A percentile compares a stretch with the other conserved stretches of the same genome.
Conservation (phyloP, 768 basidiomycete genomes). For the Phaeotremella skinneri region DNA sequence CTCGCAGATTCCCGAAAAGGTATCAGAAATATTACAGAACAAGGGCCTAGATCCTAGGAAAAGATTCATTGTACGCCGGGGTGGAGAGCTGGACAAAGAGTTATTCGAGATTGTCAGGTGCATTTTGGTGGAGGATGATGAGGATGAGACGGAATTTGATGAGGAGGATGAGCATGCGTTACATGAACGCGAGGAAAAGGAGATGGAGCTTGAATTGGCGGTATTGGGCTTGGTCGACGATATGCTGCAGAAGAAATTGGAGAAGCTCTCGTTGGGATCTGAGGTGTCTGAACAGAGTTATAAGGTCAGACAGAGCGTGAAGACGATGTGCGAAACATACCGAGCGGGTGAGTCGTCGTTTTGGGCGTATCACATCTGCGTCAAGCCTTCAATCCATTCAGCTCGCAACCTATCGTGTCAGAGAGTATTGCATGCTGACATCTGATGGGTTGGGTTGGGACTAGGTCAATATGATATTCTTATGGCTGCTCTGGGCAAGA, state of each 20-base stretch:
- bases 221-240: constrained; percentile 64
- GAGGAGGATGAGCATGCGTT: constrained; percentile 39
- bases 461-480: constrained; percentile 44
- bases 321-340: constrained; percentile 66
- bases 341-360: constrained; percentile 58
- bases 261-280: constrained; percentile 21
- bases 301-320: constrained; percentile 60
- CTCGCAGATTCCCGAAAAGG: constrained; percentile 49
- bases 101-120: constrained; percentile 50
- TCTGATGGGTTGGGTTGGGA: too few relatives aligned
- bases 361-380: neutral
- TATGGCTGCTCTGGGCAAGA: constrained; percentile 26
- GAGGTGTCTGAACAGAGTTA: neutral
- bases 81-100: constrained; percentile 40
- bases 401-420: too few relatives aligned
- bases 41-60: constrained; percentile 59
- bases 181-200: constrained; percentile 35
- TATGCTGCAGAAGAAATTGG: constrained; percentile 59
- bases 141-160: constrained; percentile 36
- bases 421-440: too few relatives aligned
- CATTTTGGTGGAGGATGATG: constrained; percentile 40
- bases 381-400: too few relatives aligned
- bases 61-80: constrained; percentile 31
- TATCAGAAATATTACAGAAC: constrained; percentile 50
- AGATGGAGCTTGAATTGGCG: constrained; percentile 64